Conservation (phyloP, 768 basidiomycete species). For the Chiua virens region DNA sequence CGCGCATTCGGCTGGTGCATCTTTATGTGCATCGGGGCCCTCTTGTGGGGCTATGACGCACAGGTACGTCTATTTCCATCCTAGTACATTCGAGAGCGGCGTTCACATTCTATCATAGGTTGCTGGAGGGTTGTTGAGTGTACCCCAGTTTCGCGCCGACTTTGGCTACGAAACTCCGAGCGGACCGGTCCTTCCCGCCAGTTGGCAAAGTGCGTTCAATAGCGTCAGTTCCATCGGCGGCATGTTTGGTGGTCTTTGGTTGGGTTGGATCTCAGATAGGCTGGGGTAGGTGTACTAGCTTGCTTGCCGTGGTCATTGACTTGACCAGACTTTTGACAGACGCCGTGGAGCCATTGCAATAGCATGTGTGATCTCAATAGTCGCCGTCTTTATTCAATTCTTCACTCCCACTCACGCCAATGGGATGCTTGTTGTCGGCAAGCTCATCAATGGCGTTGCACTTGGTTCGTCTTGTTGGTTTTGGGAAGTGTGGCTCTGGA, state of each 20-base stretch:
- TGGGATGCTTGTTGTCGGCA: conserved; percentile 24
- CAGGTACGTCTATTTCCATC: conserved; percentile 14
- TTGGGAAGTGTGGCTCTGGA: too few species aligned
- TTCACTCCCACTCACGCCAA: conserved; percentile 23
- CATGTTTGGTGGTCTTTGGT: conserved; percentile 26
- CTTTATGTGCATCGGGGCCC: conserved; percentile 23
- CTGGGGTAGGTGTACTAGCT: conserved; percentile 12
- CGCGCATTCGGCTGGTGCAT: conserved; percentile 26
- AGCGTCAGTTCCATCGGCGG: conserved; percentile 24
- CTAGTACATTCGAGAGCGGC: too few species aligned
- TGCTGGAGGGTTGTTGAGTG: conserved; percentile 19
- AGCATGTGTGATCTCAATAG: conserved; percentile 20
- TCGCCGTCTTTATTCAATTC: conserved; percentile 26
- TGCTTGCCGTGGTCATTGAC: background rate
- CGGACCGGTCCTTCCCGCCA: conserved; percentile 20
- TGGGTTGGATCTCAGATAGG: conserved; percentile 23
- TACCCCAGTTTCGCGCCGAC: conserved; percentile 26
- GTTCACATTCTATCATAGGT: conserved; percentile 7
- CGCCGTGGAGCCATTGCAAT: conserved; percentile 25
- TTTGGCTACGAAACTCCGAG: conserved; percentile 16
- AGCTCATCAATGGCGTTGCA: conserved; percentile 26
- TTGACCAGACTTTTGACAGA: conserved; percentile 1
- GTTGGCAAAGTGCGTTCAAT: conserved; percentile 30
- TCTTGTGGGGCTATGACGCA: conserved; percentile 27
- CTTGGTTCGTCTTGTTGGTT: conserved; percentile 14